Percentiles rank a stretch among this genome's conserved stretches.
Conservation (phyloP, 179 eudicot genomes). For the Amaranthus tricolor region DNA sequence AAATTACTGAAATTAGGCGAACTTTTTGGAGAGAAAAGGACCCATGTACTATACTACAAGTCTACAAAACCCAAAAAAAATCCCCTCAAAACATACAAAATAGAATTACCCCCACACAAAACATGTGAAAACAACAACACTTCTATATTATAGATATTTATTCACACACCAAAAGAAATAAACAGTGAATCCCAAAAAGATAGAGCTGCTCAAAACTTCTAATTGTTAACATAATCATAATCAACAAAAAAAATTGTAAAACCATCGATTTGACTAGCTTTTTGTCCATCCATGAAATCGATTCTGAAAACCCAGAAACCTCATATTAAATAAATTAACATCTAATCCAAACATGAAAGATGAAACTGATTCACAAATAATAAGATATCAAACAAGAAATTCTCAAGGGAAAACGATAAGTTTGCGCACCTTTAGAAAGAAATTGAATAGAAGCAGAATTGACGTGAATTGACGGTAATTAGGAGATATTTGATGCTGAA, state of each 20-base stretch:
- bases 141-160: not conserved
- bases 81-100: not conserved
- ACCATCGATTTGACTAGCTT: not conserved
- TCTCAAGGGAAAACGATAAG: not conserved
- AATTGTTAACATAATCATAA: not conserved
- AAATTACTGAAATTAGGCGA: no score
- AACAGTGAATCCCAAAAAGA: not conserved
- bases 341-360: not conserved
- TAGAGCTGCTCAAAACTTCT: not conserved
- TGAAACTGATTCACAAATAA: not conserved
- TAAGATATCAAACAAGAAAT: not conserved
- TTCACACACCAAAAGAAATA: not conserved
- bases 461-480: no score
- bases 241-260: not conserved
- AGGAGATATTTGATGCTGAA: no score
- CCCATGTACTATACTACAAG: not conserved
- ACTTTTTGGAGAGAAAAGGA: not conserved
- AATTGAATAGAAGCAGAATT: no score
- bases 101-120: not conserved
- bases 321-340: not conserved
- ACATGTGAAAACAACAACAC: not conserved
- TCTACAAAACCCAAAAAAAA: not conserved
- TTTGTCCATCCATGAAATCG: not conserved
- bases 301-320: not conserved
- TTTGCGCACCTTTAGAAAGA: not conserved